Evolutionary conservation across 2,329 filamentous ascomycete species (phyloP), one percentile per base, ranked within the genome.

Genomic region (Exophiala sp.): DNA sequence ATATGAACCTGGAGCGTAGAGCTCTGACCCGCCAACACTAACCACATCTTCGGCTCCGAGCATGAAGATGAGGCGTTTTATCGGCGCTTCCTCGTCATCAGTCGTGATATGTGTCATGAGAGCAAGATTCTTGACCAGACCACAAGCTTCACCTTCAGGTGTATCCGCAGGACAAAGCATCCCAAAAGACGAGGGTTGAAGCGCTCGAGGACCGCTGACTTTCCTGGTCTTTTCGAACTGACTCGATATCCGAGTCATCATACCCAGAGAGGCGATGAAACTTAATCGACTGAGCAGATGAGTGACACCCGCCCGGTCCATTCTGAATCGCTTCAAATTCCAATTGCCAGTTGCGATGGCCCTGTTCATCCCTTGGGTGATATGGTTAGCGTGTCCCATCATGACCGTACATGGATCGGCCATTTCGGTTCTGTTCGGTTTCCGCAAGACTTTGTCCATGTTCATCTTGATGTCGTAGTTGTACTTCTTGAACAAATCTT

Each of bases 51-150:
- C 87, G 2, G 88, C 85, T 38, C 95, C 90, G 21, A 97, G 76
- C 48, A 87, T 83, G 64, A 90, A 93, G 1, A 96, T 83, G 66
- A 94, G 82, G 62, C 88, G 84, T 62, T 83, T 85, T 13, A 98
- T 87, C 1, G 93, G 90, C 14, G 82, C 88, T 65, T 97, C 93
- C 49, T 96, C 89, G 49, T 95, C 88, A 57, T 95, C 88, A 1
- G 93, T 98, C 0, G 93, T 98, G 61, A 98, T 97, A 64, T 98
- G 94, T 44, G 94, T 98, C 93, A 98, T 98, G 50, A 98, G 75
- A 7, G 93, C 93, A 73, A 98, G 70, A 64, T 98, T 98, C 76
- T 98, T 98, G 60, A 98, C 90, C 50, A 98, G 72, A 76, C 93
- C 93, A 71, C 93, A 98, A 9, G 93, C 90, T 73, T 98, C 93